Base-by-base conservation (phyloP, 352 stramenopile species). In the Phytophthora constricta region DNA sequence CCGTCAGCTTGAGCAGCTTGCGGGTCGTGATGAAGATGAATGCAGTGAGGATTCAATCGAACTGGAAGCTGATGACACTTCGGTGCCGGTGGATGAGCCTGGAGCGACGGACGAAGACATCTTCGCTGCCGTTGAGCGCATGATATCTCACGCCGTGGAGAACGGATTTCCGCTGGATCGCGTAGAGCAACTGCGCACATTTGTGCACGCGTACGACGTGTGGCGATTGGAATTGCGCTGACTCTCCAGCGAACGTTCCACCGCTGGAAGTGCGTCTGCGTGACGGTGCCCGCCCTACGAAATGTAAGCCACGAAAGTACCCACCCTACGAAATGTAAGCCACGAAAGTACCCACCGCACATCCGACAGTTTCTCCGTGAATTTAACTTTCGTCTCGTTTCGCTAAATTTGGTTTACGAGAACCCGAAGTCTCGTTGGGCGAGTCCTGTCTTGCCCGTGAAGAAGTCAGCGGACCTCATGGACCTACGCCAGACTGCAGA, bases 1-100 rank as follows among this genome's bases (percentile, higher is more conserved):
- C 4, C 26, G 33, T 3, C 56, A 63, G 19, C 56, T 56, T 3
- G 56, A 54, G 43, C 56, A 56, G 20, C 37, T 63, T 5, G 56
- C 46, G 5, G 22, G 14, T 41, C 25, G 33, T n/a, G 14, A n/a
- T 41, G 48, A 9, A 17, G 26, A 55, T 41, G n/a, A 23, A 8
- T 8, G 5, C 17, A 22, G 39, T 23, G 39, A 5, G 26, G n/a
- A n/a, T n/a, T n/a, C n/a, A n/a, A n/a, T n/a, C n/a, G n/a, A n/a
- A n/a, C n/a, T n/a, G n/a, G n/a, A 23, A 31, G 53, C 8, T 8
- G 41, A 45, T 27, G 3, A 53, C 11, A 39, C n/a, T n/a, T n/a
- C n/a, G n/a, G n/a, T 42, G 27, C 48, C 26, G 22, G 17, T 55
- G 27, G 16, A 42, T 37, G 19, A 7, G 27, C 37, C 19, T 20